Evolutionary conservation across 2,329 filamentous ascomycete species (phyloP).

Genomic region (Pseudopyrenochaeta lycopersici): DNA sequence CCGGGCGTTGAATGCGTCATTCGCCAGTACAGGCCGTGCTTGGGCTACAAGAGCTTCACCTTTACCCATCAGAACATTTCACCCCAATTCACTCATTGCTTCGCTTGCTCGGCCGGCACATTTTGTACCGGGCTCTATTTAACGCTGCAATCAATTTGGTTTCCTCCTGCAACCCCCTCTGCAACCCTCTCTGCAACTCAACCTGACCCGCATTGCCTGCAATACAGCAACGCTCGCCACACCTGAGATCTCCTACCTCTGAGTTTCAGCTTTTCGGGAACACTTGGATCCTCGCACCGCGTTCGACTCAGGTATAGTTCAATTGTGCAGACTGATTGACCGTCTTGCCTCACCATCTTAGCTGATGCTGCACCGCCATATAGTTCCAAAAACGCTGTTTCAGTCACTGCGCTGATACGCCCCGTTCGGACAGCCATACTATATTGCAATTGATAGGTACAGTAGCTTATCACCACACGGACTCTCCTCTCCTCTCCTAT

Average conservation of each 20-base stretch:
- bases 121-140: constrained; percentile 1
- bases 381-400: constrained; percentile 5
- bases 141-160: background rate
- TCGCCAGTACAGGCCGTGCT: constrained; percentile 21
- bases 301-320: background rate
- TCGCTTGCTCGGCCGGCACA: background rate
- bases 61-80: constrained; percentile 5
- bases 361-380: constrained; percentile 1
- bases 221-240: background rate
- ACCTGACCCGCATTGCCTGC: background rate
- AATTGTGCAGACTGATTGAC: background rate
- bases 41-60: constrained; percentile 19
- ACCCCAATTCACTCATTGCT: constrained; percentile 1
- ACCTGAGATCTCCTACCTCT: background rate
- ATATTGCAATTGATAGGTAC: constrained; percentile 8
- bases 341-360: background rate
- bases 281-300: background rate
- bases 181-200: background rate
- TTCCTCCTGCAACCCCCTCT: background rate
- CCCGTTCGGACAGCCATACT: constrained; percentile 3
- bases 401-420: constrained; percentile 23
- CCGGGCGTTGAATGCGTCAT: constrained; percentile 5
- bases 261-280: background rate
- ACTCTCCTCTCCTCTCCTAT: constrained; percentile 1
- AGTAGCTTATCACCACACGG: constrained; percentile 6